phyloP scores from a whole-genome alignment of 1,139 yeast genomes.

The Sugiyamaella grinbergsii region DNA sequence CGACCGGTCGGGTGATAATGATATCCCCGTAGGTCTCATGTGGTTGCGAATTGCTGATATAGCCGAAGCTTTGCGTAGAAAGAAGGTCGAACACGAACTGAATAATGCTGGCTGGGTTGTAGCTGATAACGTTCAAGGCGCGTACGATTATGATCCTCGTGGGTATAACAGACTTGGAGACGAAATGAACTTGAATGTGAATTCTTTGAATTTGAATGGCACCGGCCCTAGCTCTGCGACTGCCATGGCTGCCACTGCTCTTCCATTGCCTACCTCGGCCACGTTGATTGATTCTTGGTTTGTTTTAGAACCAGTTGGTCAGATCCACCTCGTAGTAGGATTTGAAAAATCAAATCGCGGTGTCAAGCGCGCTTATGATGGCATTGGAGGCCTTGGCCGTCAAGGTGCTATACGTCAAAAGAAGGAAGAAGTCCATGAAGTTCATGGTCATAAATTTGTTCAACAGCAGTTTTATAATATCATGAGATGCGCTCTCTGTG shows the following conservation, averaged over 20 bases:
- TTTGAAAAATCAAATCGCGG: slow-evolving; percentile 69
- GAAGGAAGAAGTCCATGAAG: slow-evolving; percentile 92
- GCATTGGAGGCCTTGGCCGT: slow-evolving; percentile 83
- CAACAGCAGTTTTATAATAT: slow-evolving; percentile 94
- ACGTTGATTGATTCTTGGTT: slow-evolving; percentile 73
- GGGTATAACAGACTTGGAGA: slow-evolving; percentile 18
- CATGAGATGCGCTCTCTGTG: slow-evolving; percentile 97
- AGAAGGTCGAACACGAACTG: slow-evolving; percentile 75
- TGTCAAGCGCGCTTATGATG: slow-evolving; percentile 48
- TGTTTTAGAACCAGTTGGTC: slow-evolving; percentile 91
- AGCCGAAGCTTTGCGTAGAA: slow-evolving; percentile 90
- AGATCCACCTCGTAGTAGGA: slow-evolving; percentile 72
- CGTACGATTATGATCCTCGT: slow-evolving; percentile 6
- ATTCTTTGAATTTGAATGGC: slow-evolving; percentile 9
- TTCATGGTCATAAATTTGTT: slow-evolving; percentile 95
- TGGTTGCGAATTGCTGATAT: slow-evolving; percentile 91
- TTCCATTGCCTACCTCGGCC: slow-evolving; percentile 14
- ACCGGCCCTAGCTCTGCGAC: slow-evolving; percentile 3
- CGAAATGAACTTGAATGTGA: slow-evolving; percentile 8
- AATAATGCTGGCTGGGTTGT: slow-evolving; percentile 85
- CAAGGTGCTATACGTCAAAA: slow-evolving; percentile 97
- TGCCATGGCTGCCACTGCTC: not conserved
- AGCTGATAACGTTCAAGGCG: slow-evolving; percentile 52
- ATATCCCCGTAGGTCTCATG: slow-evolving; percentile 87
- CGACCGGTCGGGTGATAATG: slow-evolving; percentile 68